phyloP scores from a whole-genome alignment of 139 green algal genomes.

The Chlorella vulgaris region DNA sequence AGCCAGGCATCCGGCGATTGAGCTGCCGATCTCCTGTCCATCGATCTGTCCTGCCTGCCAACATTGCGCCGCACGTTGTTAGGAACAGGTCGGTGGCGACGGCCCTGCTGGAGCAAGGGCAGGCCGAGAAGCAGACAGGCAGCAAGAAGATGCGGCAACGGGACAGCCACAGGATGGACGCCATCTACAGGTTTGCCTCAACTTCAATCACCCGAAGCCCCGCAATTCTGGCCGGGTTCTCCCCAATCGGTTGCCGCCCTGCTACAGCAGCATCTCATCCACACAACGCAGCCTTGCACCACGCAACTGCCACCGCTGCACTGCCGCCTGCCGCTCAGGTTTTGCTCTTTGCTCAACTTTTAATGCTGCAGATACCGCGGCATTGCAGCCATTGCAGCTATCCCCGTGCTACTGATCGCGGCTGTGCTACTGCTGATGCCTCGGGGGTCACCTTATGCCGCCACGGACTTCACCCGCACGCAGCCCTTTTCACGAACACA shows the following conservation, averaged over 20 bases:
- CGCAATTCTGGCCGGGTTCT: no score
- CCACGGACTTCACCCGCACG: conserved; percentile 37
- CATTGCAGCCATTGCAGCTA: conserved; percentile 14
- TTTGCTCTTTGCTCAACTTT: neutral
- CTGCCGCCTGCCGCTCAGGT: no score
- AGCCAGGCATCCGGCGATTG: neutral
- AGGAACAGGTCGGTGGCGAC: neutral
- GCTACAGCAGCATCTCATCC: no score
- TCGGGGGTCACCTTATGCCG: conserved; percentile 20
- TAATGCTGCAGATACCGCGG: conserved; percentile 18
- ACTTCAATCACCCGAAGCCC: neutral
- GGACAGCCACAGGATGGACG: conserved; percentile 14
- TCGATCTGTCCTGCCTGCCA: neutral
- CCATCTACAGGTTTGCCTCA: neutral
- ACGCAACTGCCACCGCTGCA: no score
- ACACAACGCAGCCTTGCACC: no score
- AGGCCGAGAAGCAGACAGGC: neutral
- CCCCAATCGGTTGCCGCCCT: no score
- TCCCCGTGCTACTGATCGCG: conserved; percentile 64
- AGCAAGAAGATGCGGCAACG: conserved; percentile 20
- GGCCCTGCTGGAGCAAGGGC: neutral
- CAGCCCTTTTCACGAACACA: conserved; percentile 25
- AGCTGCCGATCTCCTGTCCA: no score
- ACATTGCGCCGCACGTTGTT: neutral
- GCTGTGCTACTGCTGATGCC: conserved; percentile 66